A percentile compares a stretch with the other conserved stretches of the same genome.
Conservation (phyloP, 1,284 basidiomycete genomes). For the Microbotryum intermedium region DNA sequence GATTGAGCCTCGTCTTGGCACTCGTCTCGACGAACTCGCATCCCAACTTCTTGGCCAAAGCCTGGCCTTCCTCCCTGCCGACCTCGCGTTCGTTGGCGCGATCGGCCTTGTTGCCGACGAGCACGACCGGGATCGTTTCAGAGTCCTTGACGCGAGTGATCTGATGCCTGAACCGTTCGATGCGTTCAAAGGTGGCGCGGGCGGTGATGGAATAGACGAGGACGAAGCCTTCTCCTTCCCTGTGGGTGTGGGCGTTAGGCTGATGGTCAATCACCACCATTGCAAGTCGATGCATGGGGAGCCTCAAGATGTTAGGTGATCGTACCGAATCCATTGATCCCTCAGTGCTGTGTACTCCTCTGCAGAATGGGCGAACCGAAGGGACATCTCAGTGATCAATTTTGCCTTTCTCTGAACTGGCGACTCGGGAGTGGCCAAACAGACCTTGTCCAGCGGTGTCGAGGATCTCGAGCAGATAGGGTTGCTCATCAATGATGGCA, state of each 20-base stretch:
- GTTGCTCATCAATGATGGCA: slow-evolving; percentile 41
- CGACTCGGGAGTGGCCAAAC: background rate
- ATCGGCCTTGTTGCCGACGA: slow-evolving; percentile 42
- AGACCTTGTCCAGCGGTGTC: slow-evolving; percentile 36
- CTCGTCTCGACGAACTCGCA: slow-evolving; percentile 41
- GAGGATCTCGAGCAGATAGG: slow-evolving; percentile 42
- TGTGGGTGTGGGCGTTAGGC: background rate
- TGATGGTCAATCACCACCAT: background rate
- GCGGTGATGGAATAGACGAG: slow-evolving; percentile 42
- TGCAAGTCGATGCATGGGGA: background rate
- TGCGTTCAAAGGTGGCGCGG: slow-evolving; percentile 40
- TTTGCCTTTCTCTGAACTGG: too few species aligned
- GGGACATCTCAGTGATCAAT: background rate
- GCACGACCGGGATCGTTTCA: slow-evolving; percentile 38
- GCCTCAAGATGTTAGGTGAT: background rate
- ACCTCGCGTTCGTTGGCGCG: slow-evolving; percentile 41
- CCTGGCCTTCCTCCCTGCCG: slow-evolving; percentile 36
- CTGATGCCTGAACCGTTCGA: slow-evolving; percentile 39
- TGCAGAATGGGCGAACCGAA: background rate
- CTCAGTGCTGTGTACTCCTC: slow-evolving; percentile 42
- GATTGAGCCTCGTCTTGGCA: slow-evolving; percentile 41
- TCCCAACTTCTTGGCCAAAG: slow-evolving; percentile 37
- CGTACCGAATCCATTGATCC: slow-evolving; percentile 41
- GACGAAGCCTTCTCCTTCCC: slow-evolving; percentile 42
- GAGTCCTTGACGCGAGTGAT: slow-evolving; percentile 39